Percentiles rank a stretch among this genome's conserved stretches.
Evolutionary conservation across 495 filamentous ascomycete genomes (phyloP).

Genomic region (Pyrenula massariospora): DNA sequence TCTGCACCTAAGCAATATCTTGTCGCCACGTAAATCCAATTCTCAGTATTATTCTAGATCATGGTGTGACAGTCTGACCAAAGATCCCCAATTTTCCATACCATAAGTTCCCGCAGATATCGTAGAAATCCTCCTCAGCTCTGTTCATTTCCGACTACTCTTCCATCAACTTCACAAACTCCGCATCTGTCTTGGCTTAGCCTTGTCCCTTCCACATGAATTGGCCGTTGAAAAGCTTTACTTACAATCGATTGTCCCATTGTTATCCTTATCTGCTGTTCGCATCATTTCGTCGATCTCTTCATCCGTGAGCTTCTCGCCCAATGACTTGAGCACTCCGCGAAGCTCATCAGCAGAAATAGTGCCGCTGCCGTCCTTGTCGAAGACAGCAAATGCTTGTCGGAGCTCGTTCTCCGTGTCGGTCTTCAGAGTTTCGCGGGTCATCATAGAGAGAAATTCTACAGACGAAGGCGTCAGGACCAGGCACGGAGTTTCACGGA

Average conservation of each 20-base stretch:
- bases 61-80: no score
- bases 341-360: constrained; percentile 32
- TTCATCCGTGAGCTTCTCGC: constrained; percentile 31
- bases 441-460: constrained; percentile 39
- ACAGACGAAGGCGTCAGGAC: neutral
- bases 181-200: constrained; percentile 3
- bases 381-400: constrained; percentile 35
- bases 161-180: constrained; percentile 8
- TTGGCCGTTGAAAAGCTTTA: constrained; percentile 1
- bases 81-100: no score
- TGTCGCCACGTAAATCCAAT: no score
- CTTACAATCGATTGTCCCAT: constrained; percentile 37
- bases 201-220: neutral
- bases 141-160: no score
- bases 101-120: no score
- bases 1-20: no score
- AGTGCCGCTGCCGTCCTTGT: constrained; percentile 33
- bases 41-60: no score
- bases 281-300: constrained; percentile 38
- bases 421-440: constrained; percentile 20
- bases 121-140: no score
- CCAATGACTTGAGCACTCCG: constrained; percentile 30
- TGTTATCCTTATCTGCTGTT: constrained; percentile 31
- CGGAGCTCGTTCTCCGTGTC: constrained; percentile 33
- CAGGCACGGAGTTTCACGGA: neutral